Evolutionary conservation across 2,329 filamentous ascomycete species (phyloP), one percentile per base, ranked within the genome.

Genomic region (Hysterium pulicare): DNA sequence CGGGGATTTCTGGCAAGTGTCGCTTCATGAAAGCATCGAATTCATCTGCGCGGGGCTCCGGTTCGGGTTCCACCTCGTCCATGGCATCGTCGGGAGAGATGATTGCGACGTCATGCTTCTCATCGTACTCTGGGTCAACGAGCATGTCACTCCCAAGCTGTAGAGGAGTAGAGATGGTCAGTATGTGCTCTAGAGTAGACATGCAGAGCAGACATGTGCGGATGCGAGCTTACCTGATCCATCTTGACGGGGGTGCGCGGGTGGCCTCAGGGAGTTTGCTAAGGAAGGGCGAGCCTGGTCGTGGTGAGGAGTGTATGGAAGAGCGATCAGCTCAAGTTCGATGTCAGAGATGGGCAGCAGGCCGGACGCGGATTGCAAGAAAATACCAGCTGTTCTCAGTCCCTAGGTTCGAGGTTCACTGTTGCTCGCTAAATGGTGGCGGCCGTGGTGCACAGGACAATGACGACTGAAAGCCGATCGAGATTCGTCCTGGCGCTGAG

Each of bases 21-120:
- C 84, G 73, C 57, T 87, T 83, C 72, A 86, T 86, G 81, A 97
- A 95, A 38, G 87, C 86, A 53, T 94, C 87, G 70, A 82, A 77
- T 58, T 83, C 79, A 68, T 82, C 74, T 53, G 81, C 81, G 55
- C 71, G 67, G 42, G 73, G 71, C 48, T 73, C 70, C 44, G 72
- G 70, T 45, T 77, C 74, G 40, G 74, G 66, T 47, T 79, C 73
- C 55, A 76, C 75, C 33, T 76, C 66, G 51, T 71, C 71, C 68
- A 80, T 78, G 53, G 75, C 74, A 55, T 81, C 79, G 50, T 79
- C 75, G 46, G 76, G 76, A 33, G 78, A 77, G 55, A 83, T 81
- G 61, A 82, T 79, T 60, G 80, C 78, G 48, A 82, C 78, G 59
- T 80, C 70, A 45, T 75, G 74, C 63, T 80, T 78, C 60, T 82